These are phyloP conservation scores for Pestalotiopsis sp. DNA, from an alignment of 2,329 filamentous ascomycete species.

Conservation along the genomic window DNA sequence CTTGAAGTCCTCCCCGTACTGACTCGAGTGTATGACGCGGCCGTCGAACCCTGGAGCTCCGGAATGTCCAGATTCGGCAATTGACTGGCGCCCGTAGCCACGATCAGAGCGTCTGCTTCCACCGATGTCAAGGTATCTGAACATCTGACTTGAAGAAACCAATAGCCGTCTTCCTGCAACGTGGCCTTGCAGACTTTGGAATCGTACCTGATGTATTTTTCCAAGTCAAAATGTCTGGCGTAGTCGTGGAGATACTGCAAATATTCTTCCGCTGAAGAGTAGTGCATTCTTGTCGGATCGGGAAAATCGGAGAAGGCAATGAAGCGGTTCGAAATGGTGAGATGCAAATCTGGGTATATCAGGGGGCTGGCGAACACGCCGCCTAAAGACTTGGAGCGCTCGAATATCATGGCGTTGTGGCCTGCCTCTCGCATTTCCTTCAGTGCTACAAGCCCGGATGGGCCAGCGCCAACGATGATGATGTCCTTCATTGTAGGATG, in stretches of 20 bases:
- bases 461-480: not conserved
- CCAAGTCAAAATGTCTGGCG: not conserved
- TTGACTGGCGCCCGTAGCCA: not conserved
- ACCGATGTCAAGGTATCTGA: not conserved
- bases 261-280: not conserved
- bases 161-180: not conserved
- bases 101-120: not conserved
- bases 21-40: not conserved
- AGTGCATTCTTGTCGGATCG: not conserved
- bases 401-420: not conserved
- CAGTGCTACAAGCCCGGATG: not conserved
- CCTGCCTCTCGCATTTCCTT: conserved; percentile 2
- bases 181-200: not conserved
- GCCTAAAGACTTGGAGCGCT: not conserved
- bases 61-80: not conserved
- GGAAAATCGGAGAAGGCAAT: conserved; percentile 3
- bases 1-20: conserved; percentile 1
- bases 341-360: not conserved
- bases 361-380: not conserved
- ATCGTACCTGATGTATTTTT: not conserved
- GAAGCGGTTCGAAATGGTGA: conserved; percentile 1
- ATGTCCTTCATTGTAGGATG: not conserved
- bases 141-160: not conserved
- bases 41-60: not conserved
- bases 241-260: not conserved